Percentiles rank a stretch among this genome's conserved stretches.
phyloP scores from a whole-genome alignment of 495 filamentous ascomycete species.

The Rusavskia elegans region DNA sequence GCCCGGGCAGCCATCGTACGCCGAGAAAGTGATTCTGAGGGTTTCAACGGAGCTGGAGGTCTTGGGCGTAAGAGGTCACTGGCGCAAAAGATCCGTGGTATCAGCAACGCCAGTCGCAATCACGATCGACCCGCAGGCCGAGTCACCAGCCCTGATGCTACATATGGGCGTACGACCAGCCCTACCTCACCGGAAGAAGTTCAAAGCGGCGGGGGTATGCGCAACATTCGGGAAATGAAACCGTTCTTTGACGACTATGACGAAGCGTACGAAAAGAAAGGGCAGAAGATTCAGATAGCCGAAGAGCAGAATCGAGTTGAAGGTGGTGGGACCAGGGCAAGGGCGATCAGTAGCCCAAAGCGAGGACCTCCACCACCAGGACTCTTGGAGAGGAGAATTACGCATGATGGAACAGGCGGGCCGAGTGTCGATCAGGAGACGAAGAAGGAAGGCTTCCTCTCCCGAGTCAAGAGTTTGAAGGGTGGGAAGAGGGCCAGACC shows the following conservation, averaged over 20 bases:
- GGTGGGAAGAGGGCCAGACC: slow-evolving; percentile 32
- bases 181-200: slow-evolving; percentile 18
- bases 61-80: slow-evolving; percentile 84
- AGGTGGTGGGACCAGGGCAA: background rate
- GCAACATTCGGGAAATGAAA: slow-evolving; percentile 40
- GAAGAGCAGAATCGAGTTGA: slow-evolving; percentile 31
- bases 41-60: slow-evolving; percentile 35
- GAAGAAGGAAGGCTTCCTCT: slow-evolving; percentile 55
- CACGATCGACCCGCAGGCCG: slow-evolving; percentile 35
- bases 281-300: slow-evolving; percentile 37
- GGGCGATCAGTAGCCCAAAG: slow-evolving; percentile 49
- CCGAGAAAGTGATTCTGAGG: slow-evolving; percentile 50
- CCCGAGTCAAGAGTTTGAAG: slow-evolving; percentile 77
- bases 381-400: slow-evolving; percentile 50
- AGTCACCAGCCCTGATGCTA: slow-evolving; percentile 33
- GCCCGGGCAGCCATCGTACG: slow-evolving; percentile 69
- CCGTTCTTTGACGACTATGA: slow-evolving; percentile 83
- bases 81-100: slow-evolving; percentile 66
- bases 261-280: slow-evolving; percentile 55
- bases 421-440: slow-evolving; percentile 22
- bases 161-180: slow-evolving; percentile 8
- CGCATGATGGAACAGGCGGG: slow-evolving; percentile 40
- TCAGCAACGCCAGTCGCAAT: slow-evolving; percentile 37
- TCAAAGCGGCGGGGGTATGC: slow-evolving; percentile 20
- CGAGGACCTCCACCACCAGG: slow-evolving; percentile 13